Conservation (phyloP, 1,284 basidiomycete species). For the Testicularia cyperi region DNA sequence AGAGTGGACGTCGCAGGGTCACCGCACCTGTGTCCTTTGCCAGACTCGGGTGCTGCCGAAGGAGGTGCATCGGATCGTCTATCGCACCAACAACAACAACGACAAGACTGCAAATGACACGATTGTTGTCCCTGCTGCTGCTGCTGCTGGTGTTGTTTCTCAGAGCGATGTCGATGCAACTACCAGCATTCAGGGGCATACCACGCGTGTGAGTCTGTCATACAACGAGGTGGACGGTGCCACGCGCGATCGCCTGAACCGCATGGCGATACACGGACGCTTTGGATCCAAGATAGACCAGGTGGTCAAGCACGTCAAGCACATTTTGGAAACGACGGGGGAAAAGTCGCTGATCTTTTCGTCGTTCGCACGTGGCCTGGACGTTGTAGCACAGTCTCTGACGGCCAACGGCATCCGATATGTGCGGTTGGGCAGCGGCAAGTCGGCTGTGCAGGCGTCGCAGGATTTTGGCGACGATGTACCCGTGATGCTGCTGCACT, state of each 20-base stretch:
- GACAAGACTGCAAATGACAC: neutral
- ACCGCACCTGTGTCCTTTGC: constrained; percentile 50
- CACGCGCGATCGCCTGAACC: constrained; percentile 19
- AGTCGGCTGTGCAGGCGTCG: constrained; percentile 16
- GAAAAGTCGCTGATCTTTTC: constrained; percentile 56
- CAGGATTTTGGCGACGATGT: constrained; percentile 39
- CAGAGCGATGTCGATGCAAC: neutral
- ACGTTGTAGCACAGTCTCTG: constrained; percentile 49
- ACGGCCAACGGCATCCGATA: constrained; percentile 41
- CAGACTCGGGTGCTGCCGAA: constrained; percentile 40
- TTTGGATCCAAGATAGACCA: constrained; percentile 56
- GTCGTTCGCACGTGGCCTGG: constrained; percentile 52
- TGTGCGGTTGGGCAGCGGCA: constrained; percentile 40
- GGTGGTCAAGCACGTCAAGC: constrained; percentile 43
- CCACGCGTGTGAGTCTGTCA: neutral
- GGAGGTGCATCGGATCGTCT: constrained; percentile 53
- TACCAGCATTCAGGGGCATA: neutral
- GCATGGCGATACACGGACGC: constrained; percentile 28
- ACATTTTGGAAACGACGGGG: constrained; percentile 27
- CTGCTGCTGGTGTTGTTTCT: too few species aligned
- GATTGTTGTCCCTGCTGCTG: too few species aligned
- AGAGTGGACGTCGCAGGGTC: constrained; percentile 44
- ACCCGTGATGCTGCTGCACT: constrained; percentile 53
- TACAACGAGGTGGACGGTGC: constrained; percentile 33
- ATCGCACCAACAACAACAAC: constrained; percentile 1